Base-by-base conservation (phyloP, 176 grass and related monocot genomes). In the Ensete ventricosum region DNA sequence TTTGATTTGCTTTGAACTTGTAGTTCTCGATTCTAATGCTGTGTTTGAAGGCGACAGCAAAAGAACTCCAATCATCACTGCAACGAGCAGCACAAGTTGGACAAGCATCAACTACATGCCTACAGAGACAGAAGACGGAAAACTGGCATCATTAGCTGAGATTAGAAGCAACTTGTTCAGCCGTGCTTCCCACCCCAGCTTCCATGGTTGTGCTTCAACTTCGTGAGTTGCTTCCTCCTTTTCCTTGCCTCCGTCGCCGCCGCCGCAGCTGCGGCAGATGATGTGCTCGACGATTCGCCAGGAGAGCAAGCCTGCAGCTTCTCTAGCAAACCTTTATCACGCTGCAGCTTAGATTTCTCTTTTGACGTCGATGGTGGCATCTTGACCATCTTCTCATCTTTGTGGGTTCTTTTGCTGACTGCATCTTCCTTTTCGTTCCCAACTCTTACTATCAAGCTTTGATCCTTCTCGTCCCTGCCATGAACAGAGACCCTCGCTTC, bases 241-340 rank as follows among this genome's bases (percentile, higher is more conserved):
- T 73, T 86, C 81, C 93, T 84, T 0, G 87, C 93, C 81, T 90
- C 83, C 9, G 87, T 81, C 8, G 93, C 81, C 52, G 81, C 85
- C 8, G 93, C 81, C 52, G 81, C 72, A 25, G 82, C 80, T 51
- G 81, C 86, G 75, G 59, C 73, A 26, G 79, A 55, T 19, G 43
- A 73, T 74, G 60, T 73, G 25, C 13, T 71, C 55, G 63, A 27
- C 72, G 55, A 22, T 19, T 16, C 62, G 1, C 51, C 24, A 78
- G 51, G 66, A 24, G 14, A 52, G 50, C 54, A 13, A 52, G 48
- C 8, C 11, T 1, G 1, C 73, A 64, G 1, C 25, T 54, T 26
- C 0, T 49, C 65, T 12, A 3, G 54, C 25, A 13, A 55, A 29
- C 8, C 26, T n/a, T 11, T 24, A 3, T 4, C 11, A 14, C 12